Evolutionary conservation across 1,284 basidiomycete genomes (phyloP), one percentile per base, ranked within the genome.

Genomic region (Ganoderma leucocontextum): DNA sequence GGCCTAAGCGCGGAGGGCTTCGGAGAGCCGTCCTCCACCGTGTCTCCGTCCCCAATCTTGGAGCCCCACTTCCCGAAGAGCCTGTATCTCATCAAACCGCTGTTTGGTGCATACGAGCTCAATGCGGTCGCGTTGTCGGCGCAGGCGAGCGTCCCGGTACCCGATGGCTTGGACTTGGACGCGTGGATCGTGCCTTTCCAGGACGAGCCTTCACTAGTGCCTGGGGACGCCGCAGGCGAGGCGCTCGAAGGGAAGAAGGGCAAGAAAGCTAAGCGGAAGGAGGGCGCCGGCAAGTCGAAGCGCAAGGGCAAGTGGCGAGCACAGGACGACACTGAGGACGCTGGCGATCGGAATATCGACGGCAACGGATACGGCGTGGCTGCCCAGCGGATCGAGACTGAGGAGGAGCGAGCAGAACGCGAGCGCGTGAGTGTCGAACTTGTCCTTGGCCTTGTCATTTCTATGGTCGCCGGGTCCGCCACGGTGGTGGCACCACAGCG

Each of bases 131-230:
- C 93, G 0, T 78, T 84, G 6, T 84, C 86, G 64, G 97, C 96
- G 4, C 97, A 98, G 80, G 87, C 84, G 7, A 91, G 90, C 66
- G 92, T 99, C 0, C 87, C 89, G 1, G 74, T 95, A 3, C 98
- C 97, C 0, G 90, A 94, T 2, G 95, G 91, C 1, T 81, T 99
- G 25, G 90, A 99, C 78, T 85, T 99, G 4, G 93, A 97, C 71
- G 80, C 83, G 0, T 96, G 94, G 87, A 92, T 98, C 69, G 89
- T 96, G 7, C 87, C 91, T 1, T 64, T 65, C 49, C 65, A 53
- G 42, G 69, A 66, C 36, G 71, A 72, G 65, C 42, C 69, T 25
- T 88, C 88, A 6, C 87, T 87, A 42, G 72, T 75, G 22, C 65
- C 73, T 4, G 77, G 80, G 53, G 72, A 79, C 73, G 76, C 76